These are phyloP conservation scores for Termitomyces sp. DNA, from an alignment of 768 basidiomycete species.

Conservation along the genomic window DNA sequence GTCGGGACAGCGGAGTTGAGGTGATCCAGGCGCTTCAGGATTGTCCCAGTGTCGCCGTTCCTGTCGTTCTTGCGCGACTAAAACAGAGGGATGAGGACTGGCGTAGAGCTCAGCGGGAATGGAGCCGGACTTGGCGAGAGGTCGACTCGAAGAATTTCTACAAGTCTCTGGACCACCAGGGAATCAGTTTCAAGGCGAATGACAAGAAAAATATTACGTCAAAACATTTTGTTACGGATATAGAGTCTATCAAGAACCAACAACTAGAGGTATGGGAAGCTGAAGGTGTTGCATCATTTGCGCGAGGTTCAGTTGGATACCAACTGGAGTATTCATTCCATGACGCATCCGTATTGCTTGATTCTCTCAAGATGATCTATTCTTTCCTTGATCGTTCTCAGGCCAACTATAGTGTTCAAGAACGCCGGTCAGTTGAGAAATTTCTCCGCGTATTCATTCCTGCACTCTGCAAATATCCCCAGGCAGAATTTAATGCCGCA, in stretches of 20 bases:
- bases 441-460: slow-evolving; percentile 86
- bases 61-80: slow-evolving; percentile 83
- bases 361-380: slow-evolving; percentile 85
- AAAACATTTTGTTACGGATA: slow-evolving; percentile 76
- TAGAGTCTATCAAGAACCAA: slow-evolving; percentile 60
- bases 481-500: slow-evolving; percentile 59
- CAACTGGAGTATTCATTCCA: slow-evolving; percentile 79
- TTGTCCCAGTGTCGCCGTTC: slow-evolving; percentile 83
- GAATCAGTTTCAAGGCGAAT: slow-evolving; percentile 88
- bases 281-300: slow-evolving; percentile 31
- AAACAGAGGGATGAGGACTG: slow-evolving; percentile 97
- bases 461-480: slow-evolving; percentile 65
- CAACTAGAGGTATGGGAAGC: slow-evolving; percentile 41
- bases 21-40: slow-evolving; percentile 87
- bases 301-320: slow-evolving; percentile 44
- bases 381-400: slow-evolving; percentile 87
- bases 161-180: slow-evolving; percentile 96
- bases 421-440: slow-evolving; percentile 78
- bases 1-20: slow-evolving; percentile 68
- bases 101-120: slow-evolving; percentile 90
- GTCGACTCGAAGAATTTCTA: slow-evolving; percentile 97
- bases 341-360: slow-evolving; percentile 78
- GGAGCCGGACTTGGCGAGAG: slow-evolving; percentile 96
- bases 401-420: slow-evolving; percentile 63
- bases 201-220: slow-evolving; percentile 92